Percentiles rank a stretch among this genome's conserved stretches.
Evolutionary conservation across 2,329 filamentous ascomycete species (phyloP).

Genomic region (Cordyceps cateniannulata): DNA sequence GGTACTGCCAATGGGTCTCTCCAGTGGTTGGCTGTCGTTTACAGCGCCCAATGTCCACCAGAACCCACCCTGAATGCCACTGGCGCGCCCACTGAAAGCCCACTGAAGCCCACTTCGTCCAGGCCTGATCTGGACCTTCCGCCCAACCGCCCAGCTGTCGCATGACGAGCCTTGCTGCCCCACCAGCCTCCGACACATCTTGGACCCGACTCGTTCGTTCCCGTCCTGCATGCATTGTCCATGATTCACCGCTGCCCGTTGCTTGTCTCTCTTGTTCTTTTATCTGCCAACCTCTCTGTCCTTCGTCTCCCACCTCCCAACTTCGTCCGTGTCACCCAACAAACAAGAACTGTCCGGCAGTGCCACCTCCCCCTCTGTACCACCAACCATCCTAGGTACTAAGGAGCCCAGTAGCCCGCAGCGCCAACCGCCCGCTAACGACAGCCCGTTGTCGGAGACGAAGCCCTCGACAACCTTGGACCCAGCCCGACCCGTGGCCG

Average conservation of each 20-base stretch:
- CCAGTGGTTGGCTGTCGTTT: background rate
- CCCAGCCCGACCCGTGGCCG: background rate
- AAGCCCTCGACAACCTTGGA: background rate
- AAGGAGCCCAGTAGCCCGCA: background rate
- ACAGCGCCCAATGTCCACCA: background rate
- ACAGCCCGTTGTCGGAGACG: background rate
- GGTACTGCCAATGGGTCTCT: background rate
- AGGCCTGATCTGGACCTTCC: constrained; percentile 4
- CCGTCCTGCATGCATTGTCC: background rate
- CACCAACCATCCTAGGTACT: background rate
- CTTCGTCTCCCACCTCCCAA: background rate
- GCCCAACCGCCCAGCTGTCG: constrained; percentile 1
- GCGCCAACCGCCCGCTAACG: background rate
- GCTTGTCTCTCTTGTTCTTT: background rate
- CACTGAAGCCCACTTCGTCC: background rate
- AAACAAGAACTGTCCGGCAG: background rate
- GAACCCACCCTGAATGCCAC: background rate
- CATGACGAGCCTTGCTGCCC: constrained; percentile 10
- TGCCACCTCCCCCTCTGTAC: background rate
- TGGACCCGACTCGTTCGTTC: constrained; percentile 3
- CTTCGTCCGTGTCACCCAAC: background rate
- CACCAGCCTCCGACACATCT: constrained; percentile 2
- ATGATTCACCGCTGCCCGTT: constrained; percentile 7
- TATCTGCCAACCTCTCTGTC: background rate
- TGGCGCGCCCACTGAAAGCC: background rate